Evolutionary conservation across 148 eudicot species (phyloP).

Genomic region (Heliosperma pusillum): DNA sequence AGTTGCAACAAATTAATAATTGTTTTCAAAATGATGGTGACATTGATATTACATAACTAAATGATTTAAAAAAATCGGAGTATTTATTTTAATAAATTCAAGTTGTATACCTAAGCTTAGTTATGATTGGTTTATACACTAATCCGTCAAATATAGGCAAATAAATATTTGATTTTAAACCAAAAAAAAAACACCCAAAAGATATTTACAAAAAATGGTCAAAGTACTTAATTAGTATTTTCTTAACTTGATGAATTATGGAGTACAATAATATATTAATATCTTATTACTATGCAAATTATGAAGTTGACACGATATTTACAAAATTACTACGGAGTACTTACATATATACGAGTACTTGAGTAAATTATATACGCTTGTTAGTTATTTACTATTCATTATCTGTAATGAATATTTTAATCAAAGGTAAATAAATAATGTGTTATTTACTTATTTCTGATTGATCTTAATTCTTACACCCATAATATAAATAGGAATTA

Average conservation of each 20-base stretch:
- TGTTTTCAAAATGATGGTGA: constrained; percentile 18
- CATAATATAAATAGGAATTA: neutral
- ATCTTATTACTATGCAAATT: too few species aligned
- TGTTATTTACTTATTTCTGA: too few species aligned
- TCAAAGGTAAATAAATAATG: too few species aligned
- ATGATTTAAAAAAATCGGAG: neutral
- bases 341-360: too few species aligned
- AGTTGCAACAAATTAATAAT: neutral
- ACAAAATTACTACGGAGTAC: too few species aligned
- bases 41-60: constrained; percentile 19
- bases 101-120: constrained; percentile 1
- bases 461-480: too few species aligned
- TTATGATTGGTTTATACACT: neutral
- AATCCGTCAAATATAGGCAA: neutral
- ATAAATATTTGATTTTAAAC: constrained; percentile 6
- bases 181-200: neutral
- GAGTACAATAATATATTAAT: too few species aligned
- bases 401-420: too few species aligned
- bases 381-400: too few species aligned
- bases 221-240: too few species aligned
- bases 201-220: neutral
- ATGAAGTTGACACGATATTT: neutral
- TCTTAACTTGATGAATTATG: neutral
- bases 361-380: too few species aligned
- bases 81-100: neutral